Evolutionary conservation across 169 alveolate genomes (phyloP).

Genomic region (Theileria parva): DNA sequence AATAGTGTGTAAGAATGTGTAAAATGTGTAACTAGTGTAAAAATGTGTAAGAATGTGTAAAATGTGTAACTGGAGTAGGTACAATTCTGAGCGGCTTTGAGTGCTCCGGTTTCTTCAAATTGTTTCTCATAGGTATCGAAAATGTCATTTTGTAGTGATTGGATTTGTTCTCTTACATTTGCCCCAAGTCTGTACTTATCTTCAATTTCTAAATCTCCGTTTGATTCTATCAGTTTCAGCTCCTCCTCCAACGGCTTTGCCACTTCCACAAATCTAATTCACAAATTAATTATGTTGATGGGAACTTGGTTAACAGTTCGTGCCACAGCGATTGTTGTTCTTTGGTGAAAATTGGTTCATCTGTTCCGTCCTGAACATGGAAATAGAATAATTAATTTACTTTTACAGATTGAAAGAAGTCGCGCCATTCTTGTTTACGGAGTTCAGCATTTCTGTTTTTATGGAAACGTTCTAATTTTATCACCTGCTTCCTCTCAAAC

Average conservation of each 20-base stretch:
- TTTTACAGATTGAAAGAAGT: conserved; percentile 56
- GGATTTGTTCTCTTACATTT: conserved; percentile 59
- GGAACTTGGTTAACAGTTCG: conserved; percentile 44
- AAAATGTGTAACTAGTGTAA: background rate
- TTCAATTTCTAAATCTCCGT: conserved; percentile 60
- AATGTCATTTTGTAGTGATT: conserved; percentile 55
- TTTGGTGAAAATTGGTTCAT: conserved; percentile 62
- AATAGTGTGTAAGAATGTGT: conserved; percentile 40
- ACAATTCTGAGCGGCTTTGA: conserved; percentile 36
- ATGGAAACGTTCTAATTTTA: conserved; percentile 46
- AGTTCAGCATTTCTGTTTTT: conserved; percentile 40
- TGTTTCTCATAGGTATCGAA: conserved; percentile 37
- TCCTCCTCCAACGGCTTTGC: conserved; percentile 63
- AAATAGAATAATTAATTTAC: conserved; percentile 16
- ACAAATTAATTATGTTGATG: background rate
- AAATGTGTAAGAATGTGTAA: conserved; percentile 36
- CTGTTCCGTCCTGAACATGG: conserved; percentile 66
- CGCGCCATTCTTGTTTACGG: conserved; percentile 63
- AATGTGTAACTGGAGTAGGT: conserved; percentile 8
- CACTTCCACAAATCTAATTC: conserved; percentile 55
- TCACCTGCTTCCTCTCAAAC: conserved; percentile 50
- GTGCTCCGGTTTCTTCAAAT: conserved; percentile 44
- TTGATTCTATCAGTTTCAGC: conserved; percentile 57
- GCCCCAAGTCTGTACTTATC: conserved; percentile 68
- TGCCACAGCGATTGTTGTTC: conserved; percentile 68